A percentile compares a stretch with the other conserved stretches of the same genome.
Evolutionary conservation across 805 yeast genomes (phyloP).

Genomic region (Cyberlindnera maritima): DNA sequence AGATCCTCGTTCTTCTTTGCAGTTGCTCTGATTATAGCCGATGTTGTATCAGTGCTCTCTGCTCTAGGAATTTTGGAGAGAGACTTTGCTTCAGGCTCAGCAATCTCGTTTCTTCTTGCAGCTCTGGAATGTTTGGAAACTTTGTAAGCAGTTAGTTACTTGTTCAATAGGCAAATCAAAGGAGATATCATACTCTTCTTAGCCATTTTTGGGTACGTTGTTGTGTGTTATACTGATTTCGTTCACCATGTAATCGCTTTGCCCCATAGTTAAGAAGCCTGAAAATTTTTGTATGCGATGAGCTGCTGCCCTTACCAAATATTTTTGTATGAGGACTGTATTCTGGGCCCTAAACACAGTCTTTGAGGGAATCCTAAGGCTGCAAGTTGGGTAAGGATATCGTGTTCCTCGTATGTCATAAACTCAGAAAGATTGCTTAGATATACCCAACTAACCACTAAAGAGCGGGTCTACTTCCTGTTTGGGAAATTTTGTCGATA

Average conservation of each 20-base stretch:
- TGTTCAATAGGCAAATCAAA: background rate
- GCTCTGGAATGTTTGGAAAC: slow-evolving; percentile 73
- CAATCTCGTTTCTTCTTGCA: slow-evolving; percentile 63
- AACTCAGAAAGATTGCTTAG: no score
- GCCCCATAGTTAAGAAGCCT: background rate
- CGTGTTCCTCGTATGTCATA: no score
- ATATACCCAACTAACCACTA: no score
- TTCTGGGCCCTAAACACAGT: no score
- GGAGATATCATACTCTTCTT: slow-evolving; percentile 24
- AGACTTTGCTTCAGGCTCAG: slow-evolving; percentile 45
- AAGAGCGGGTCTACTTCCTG: slow-evolving; percentile 1
- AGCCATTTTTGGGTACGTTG: slow-evolving; percentile 21
- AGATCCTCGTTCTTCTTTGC: slow-evolving; percentile 64
- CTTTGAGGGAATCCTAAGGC: no score
- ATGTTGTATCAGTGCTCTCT: slow-evolving; percentile 56
- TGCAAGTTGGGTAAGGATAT: no score
- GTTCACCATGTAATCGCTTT: background rate
- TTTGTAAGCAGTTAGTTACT: slow-evolving; percentile 8
- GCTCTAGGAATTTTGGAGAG: slow-evolving; percentile 54
- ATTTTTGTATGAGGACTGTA: background rate
- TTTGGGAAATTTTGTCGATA: slow-evolving; percentile 12
- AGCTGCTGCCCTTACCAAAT: slow-evolving; percentile 2
- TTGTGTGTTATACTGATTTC: background rate
- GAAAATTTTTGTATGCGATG: slow-evolving; percentile 6
- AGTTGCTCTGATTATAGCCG: slow-evolving; percentile 64